Base-by-base conservation (phyloP, 305 asterid species). In the Nicotiana rustica region DNA sequence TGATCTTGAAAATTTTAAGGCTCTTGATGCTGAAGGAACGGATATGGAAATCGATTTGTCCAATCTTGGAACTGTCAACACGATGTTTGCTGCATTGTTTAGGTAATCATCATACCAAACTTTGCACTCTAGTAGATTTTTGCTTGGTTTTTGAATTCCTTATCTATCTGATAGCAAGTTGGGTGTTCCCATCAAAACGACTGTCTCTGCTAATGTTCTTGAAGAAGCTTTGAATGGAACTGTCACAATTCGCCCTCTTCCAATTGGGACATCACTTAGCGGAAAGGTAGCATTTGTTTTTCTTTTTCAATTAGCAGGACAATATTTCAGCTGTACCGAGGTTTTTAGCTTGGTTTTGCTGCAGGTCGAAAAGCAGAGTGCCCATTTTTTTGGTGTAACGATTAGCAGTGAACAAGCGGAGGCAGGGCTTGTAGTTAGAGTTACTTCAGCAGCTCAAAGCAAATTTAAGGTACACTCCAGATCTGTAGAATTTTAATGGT, bases 161-260 rank as follows among this genome's bases (percentile, higher is more conserved):
- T 77, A 6, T 62, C 71, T 81, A 62, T 86, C 82, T 86, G 78
- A 75, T 82, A 97, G 99, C 93, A 97, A 97, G 93, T 86, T 97
- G 91, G 99, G 99, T 55, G 97, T 97, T 71, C 99, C 99, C 67
- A 97, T 97, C 90, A 97, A 97, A 95, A 97, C 99, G 59, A 93
- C 99, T 33, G 89, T 97, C 81, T 97, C 99, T 80, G 98, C 99
- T 47, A 93, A 88, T 88, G 98, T 97, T 85, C 98, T 97, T 83
- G 99, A 97, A 93, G 99, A 97, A 92, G 99, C 99, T 88, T 86
- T 93, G 84, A 95, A 86, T 89, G 99, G 99, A 80, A 97, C 98
- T 8, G 97, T 97, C 79, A 95, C 98, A 83, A 92, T 97, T 85
- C 92, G 97, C 82, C 99, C 99, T 86, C 97, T 95, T 82, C 99